Evolutionary conservation across 2,329 filamentous ascomycete genomes (phyloP).

Genomic region (Didymella arachidicola): DNA sequence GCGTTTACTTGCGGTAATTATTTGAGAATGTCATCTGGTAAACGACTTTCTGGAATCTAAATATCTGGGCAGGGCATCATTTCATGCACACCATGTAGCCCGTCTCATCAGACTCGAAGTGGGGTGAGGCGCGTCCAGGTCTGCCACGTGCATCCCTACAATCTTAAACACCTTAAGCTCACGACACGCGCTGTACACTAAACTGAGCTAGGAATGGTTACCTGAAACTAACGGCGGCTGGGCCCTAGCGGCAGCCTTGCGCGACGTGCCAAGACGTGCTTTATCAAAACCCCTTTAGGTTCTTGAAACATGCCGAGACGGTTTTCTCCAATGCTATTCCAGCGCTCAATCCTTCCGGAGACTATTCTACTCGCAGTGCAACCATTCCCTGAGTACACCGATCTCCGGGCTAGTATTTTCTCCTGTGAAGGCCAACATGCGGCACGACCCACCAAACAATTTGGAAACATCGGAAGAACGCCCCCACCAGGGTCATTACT

Average conservation of each 20-base stretch:
- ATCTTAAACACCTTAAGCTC: constrained; percentile 19
- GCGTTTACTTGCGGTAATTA: constrained; percentile 1
- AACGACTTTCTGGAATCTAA: background rate
- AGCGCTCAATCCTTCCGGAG: constrained; percentile 10
- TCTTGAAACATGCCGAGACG: constrained; percentile 16
- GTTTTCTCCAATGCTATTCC: constrained; percentile 19
- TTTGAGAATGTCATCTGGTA: background rate
- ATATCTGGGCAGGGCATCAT: background rate
- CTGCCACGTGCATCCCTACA: constrained; percentile 6
- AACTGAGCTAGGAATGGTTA: background rate
- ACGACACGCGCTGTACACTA: constrained; percentile 2
- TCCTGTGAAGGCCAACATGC: constrained; percentile 4
- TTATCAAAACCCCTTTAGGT: constrained; percentile 3
- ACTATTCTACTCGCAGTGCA: constrained; percentile 17
- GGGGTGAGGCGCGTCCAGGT: constrained; percentile 11
- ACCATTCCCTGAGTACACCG: constrained; percentile 9
- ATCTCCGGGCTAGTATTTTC: constrained; percentile 2
- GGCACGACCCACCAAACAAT: constrained; percentile 8
- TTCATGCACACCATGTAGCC: constrained; percentile 7
- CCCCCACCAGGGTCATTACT: constrained; percentile 16
- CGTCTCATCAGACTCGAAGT: background rate
- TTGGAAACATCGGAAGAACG: constrained; percentile 15
- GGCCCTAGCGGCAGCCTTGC: constrained; percentile 15
- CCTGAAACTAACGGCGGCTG: constrained; percentile 7
- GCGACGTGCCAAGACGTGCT: constrained; percentile 14